These are phyloP conservation scores for Zoysia japonica DNA, from an alignment of 176 grass and related monocot genomes.

Conservation along the genomic window DNA sequence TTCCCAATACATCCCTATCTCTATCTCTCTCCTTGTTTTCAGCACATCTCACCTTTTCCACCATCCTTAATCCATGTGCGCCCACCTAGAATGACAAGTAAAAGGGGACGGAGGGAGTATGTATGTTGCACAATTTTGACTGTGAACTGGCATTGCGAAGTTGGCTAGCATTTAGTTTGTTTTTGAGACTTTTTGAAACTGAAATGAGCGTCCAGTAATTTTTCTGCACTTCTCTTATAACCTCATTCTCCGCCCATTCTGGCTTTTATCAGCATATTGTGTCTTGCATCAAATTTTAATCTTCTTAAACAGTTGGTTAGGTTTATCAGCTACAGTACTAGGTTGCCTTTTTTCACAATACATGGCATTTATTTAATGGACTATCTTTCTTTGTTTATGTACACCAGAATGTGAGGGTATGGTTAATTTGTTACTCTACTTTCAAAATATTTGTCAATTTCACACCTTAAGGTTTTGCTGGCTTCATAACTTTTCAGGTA, in stretches of 20 bases:
- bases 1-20: no score
- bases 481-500: constrained; percentile 57
- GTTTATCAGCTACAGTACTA: not conserved
- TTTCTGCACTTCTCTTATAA: not conserved
- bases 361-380: constrained; percentile 16
- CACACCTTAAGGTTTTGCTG: not conserved
- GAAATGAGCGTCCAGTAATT: not conserved
- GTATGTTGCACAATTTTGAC: not conserved
- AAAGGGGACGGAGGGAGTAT: not conserved
- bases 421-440: constrained; percentile 30
- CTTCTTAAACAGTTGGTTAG: not conserved
- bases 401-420: constrained; percentile 4
- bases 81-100: no score
- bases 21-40: no score
- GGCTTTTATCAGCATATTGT: constrained; percentile 5
- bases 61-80: no score
- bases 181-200: not conserved
- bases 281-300: not conserved
- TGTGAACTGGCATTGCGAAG: not conserved
- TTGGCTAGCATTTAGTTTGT: not conserved
- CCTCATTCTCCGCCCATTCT: not conserved
- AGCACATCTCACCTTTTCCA: no score
- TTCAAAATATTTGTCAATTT: constrained; percentile 21
- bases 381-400: constrained; percentile 15
- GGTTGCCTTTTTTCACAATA: constrained; percentile 20